These are phyloP conservation scores for Aspergillus sp. DNA, from an alignment of 2,329 filamentous ascomycete genomes.

Conservation along the genomic window DNA sequence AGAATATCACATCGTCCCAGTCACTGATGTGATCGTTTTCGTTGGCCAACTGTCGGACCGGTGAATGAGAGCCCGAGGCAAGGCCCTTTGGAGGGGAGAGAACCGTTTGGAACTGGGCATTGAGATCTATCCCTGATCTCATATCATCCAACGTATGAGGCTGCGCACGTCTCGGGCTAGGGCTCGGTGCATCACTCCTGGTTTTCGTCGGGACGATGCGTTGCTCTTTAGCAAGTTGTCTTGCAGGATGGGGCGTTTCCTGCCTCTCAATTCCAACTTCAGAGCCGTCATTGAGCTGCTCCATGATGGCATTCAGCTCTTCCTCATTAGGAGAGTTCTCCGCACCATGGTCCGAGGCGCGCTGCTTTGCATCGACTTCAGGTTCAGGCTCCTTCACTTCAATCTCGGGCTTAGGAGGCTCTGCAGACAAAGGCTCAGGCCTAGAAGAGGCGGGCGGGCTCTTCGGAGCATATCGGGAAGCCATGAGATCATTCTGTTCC, in stretches of 20 bases:
- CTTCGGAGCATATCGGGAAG: slow-evolving; percentile 26
- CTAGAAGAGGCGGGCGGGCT: slow-evolving; percentile 17
- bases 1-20: slow-evolving; percentile 81
- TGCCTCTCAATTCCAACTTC: slow-evolving; percentile 63
- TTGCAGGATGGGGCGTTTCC: slow-evolving; percentile 24
- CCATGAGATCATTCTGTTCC: slow-evolving; percentile 20
- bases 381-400: slow-evolving; percentile 3
- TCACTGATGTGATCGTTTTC: slow-evolving; percentile 63
- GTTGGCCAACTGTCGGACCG: slow-evolving; percentile 55
- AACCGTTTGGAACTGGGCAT: slow-evolving; percentile 35
- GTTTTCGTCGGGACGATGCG: slow-evolving; percentile 43
- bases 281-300: slow-evolving; percentile 66
- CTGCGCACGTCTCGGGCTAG: slow-evolving; percentile 53
- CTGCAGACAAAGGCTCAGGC: slow-evolving; percentile 7
- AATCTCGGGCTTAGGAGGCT: slow-evolving; percentile 7
- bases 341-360: slow-evolving; percentile 12
- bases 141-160: slow-evolving; percentile 38
- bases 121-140: slow-evolving; percentile 27
- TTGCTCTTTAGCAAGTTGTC: slow-evolving; percentile 32
- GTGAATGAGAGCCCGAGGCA: slow-evolving; percentile 44
- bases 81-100: slow-evolving; percentile 55
- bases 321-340: slow-evolving; percentile 38
- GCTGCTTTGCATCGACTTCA: slow-evolving; percentile 1
- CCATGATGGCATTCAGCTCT: slow-evolving; percentile 90
- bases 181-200: slow-evolving; percentile 63